Evolutionary conservation across 2,329 filamentous ascomycete species (phyloP), one percentile per base, ranked within the genome.

Genomic region (Diaporthe vaccinii): DNA sequence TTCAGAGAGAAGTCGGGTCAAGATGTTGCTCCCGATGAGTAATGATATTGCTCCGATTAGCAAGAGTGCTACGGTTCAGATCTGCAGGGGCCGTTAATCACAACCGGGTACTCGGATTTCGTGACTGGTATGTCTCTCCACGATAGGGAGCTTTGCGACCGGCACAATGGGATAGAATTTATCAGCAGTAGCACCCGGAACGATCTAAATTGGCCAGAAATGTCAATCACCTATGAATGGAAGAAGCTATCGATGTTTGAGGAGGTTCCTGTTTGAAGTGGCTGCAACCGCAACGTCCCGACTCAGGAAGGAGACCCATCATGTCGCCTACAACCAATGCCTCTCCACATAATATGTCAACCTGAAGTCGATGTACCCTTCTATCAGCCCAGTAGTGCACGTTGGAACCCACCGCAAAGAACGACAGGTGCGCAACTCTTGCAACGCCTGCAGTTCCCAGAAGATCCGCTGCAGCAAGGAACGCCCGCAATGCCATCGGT

Each of bases 381-480:
- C 57, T 59, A 59, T 59, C 57, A 59, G 20, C 34, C 34, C 57
- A 59, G 57, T 59, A 14, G 57, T 59, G 20, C 57, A 59, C 31
- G 57, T 59, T 22, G 31, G 57, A 59, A n/a, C 57, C 20, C 15
- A 59, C 20, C 57, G 57, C 57, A 59, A 59, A 39, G 57, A 59
- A 59, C 31, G 22, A 59, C 57, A 59, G 31, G 57, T 59, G 34
- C 57, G 57, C 31, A 59, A 59, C 57, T 59, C 57, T n/a, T 59
- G 57, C 57, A 59, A 59, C 57, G 57, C 57, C 34, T 59, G 57
- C 57, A 59, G 57, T 59, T 59, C 57, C 57, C 57, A 59, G 34
- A 59, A 59, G 57, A 59, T 59, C 57, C 57, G 57, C 57, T 59
- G 34, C 57, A 59, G 57, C 57, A 59, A 59, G n/a, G 57, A 59